Percentiles rank a stretch among this genome's conserved stretches.
Conservation (phyloP, 805 yeast genomes). For the Nakazawaea populi region DNA sequence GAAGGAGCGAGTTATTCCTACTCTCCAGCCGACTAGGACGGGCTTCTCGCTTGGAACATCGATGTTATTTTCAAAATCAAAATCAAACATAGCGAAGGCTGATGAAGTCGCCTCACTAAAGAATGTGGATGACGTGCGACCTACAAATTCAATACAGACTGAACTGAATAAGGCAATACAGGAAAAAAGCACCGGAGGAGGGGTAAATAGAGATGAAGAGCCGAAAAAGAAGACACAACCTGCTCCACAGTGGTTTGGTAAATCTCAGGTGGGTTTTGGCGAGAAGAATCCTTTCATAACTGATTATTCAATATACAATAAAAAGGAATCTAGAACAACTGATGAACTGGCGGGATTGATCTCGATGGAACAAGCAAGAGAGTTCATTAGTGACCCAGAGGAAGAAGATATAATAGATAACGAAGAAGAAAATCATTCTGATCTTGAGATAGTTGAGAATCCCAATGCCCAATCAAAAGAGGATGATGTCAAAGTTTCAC, state of each 20-base stretch:
- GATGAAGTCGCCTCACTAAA: neutral
- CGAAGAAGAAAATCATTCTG: slow-evolving; percentile 8
- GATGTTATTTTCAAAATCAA: slow-evolving; percentile 10
- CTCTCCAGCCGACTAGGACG: neutral
- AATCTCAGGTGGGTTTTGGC: slow-evolving; percentile 10
- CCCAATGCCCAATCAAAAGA: neutral
- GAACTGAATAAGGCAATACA: too few species aligned
- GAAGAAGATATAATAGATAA: slow-evolving; percentile 14
- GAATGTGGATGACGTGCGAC: neutral
- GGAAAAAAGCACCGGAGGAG: slow-evolving; percentile 6
- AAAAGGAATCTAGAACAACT: slow-evolving; percentile 17
- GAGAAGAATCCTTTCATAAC: slow-evolving; percentile 12
- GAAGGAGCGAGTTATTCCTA: neutral
- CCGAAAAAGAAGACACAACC: slow-evolving; percentile 16
- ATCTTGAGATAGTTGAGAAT: slow-evolving; percentile 25
- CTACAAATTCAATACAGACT: too few species aligned
- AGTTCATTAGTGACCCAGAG: slow-evolving; percentile 16
- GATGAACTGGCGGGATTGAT: slow-evolving; percentile 45
- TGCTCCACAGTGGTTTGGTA: slow-evolving; percentile 30
- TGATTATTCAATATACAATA: slow-evolving; percentile 9
- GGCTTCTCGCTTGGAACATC: slow-evolving; percentile 3
- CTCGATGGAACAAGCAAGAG: slow-evolving; percentile 44
- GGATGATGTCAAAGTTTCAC: too few species aligned
- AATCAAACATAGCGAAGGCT: slow-evolving; percentile 7
- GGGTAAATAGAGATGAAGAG: neutral